Base-by-base conservation (phyloP, 495 filamentous ascomycete species). In the Daldinia concentrica region DNA sequence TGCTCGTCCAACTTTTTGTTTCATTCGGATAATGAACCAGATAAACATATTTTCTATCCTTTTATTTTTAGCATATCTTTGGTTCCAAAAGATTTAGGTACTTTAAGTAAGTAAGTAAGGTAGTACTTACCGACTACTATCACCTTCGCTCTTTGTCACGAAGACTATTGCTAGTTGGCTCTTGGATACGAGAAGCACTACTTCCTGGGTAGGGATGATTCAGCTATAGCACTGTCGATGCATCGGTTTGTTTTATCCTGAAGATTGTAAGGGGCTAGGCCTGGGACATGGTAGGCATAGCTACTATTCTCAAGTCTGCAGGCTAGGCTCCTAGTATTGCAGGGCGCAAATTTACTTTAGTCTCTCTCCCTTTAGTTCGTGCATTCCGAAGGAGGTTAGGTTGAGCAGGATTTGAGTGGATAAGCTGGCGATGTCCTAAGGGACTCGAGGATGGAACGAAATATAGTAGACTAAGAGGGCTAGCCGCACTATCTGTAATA, bases 1-100 rank as follows among this genome's bases (percentile, higher is more conserved):
- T 71, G 68, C 68, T 64, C 68, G 68, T 71, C 68, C 68, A 48
- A 11, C 8, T 48, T 48, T 48, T 48, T 48, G 17, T 24, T 24
- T 4, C 24, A 1, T 24, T 48, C 8, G 8, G 19, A 24, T 12
- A 3, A 19, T 48, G 43, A 24, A 48, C 9, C 2, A 5, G 43
- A 11, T 48, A 22, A 8, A 48, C 19, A 48, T 24, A 1, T 36
- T 32, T 36, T 2, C 34, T 36, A 2, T 3, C 4, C 7, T 48
- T 48, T 48, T 22, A 43, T 48, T 48, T 48, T 48, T 45, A 43
- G 39, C 8, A 1, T 43, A 32, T 34, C n/a, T 48, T 48, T 48
- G 43, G 17, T 19, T 48, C 43, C 12, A 3, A 11, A 8, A 22
- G 7, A n/a, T n/a, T n/a, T n/a, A n/a, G n/a, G n/a, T n/a, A n/a